Evolutionary conservation across 192 early-diverging fungal species (phyloP), one percentile per base, ranked within the genome.

Genomic region (Kickxella alabastrina): DNA sequence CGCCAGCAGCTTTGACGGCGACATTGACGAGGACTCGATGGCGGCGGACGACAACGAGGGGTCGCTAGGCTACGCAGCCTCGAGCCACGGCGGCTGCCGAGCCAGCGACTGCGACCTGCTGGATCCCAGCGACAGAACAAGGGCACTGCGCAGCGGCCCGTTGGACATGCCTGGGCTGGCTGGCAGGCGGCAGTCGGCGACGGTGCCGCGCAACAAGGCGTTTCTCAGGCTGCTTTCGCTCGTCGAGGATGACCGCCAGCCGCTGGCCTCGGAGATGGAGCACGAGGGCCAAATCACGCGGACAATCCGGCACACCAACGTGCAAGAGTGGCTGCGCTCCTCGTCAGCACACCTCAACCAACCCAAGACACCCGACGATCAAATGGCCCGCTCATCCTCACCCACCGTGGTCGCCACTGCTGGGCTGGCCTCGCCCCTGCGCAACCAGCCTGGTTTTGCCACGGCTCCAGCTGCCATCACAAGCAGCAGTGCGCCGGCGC

Each of bases 281-380:
- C 71, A 75, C 25, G 71, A 75, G 64, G 56, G 64, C 22, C 64
- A 75, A n/a, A 75, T 75, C 25, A 75, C 71, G 8, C 27, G 71
- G 15, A 50, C 59, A 3, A 75, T 75, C 26, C 64, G 71, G 46
- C 71, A 75, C 52, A 54, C 21, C 17, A 62, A 41, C 50, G 71
- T 75, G 32, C 71, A 75, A n/a, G 71, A 75, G 43, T 75, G 71
- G 71, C 52, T 75, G 38, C 59, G 71, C 44, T 35, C 54, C 15
- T 57, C 60, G 49, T 42, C 54, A 21, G 32, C 55, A 4, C 43
- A 25, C 10, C 53, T n/a, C 26, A 44, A 29, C 28, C 47, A 43
- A 18, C 14, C 41, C 36, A 23, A 42, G 22, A 43, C 59, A 62
- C 51, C 18, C 52, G 52, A 15, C 52, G 47, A 8, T 24, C 43